Conservation (phyloP, 202 grass and related monocot genomes). For the Eragrostis tef region DNA sequence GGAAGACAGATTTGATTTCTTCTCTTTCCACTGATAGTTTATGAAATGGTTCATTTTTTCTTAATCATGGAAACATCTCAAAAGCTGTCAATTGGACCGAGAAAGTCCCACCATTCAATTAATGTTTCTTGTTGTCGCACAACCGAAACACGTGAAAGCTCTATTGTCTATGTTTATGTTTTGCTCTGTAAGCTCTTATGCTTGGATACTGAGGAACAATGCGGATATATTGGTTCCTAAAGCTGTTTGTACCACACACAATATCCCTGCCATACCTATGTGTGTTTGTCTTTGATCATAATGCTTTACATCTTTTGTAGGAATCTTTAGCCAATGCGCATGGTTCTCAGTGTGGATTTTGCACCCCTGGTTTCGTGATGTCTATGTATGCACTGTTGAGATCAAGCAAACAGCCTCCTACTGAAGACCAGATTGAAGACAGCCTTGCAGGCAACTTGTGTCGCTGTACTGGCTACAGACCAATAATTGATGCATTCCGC, state of each 20-base stretch:
- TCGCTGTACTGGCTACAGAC: slow-evolving; percentile 91
- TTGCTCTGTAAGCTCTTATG: slow-evolving; percentile 12
- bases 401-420: slow-evolving; percentile 73
- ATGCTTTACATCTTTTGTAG: slow-evolving; percentile 57
- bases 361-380: slow-evolving; percentile 96
- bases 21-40: slow-evolving; percentile 7
- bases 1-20: neutral
- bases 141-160: slow-evolving; percentile 21
- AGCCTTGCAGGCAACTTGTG: slow-evolving; percentile 93
- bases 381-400: slow-evolving; percentile 90
- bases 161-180: slow-evolving; percentile 17
- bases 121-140: neutral
- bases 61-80: neutral
- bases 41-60: slow-evolving; percentile 17
- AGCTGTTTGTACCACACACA: neutral
- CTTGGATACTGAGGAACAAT: slow-evolving; percentile 29
- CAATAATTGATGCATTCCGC: slow-evolving; percentile 97
- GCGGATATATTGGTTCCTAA: slow-evolving; percentile 17
- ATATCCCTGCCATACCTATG: neutral
- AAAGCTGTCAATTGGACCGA: slow-evolving; percentile 14
- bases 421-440: slow-evolving; percentile 95
- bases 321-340: slow-evolving; percentile 81
- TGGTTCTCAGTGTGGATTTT: slow-evolving; percentile 98
- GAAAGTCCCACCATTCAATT: slow-evolving; percentile 5
- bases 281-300: slow-evolving; percentile 46